Evolutionary conservation across 2,329 filamentous ascomycete species (phyloP), one percentile per base, ranked within the genome.

Genomic region (Cryphonectria japonica): DNA sequence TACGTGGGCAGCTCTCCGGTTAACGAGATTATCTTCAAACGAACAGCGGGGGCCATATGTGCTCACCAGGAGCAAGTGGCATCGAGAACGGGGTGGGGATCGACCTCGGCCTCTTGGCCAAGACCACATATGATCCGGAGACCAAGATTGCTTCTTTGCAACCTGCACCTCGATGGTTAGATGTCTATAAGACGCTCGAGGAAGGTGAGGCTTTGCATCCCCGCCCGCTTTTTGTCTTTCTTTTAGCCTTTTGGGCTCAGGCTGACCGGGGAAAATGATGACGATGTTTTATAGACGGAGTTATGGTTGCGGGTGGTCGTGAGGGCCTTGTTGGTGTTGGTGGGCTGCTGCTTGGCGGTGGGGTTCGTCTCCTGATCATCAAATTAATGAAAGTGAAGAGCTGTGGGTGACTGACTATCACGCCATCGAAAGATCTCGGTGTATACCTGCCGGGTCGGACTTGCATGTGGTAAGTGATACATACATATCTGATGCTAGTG

Each of bases 151-250:
- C 67, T 14, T 65, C 37, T n/a, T 34, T 69, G 11, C 60, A 9
- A 6, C 67, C 67, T 34, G 29, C 61, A 11, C 39, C 67, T 9
- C 34, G 67, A 4, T 65, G 61, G 61, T 37, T 22, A n/a, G 61
- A 69, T 59, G 67, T 69, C 34, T 69, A 69, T 19, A n/a, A 37
- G 16, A 29, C 52, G 8, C 60, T 69, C 16, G 67, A 65, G 19
- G 59, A 69, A 37, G 29, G 61, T 69, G n/a, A 57, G 57, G 19
- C 2, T n/a, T 22, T 29, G 39, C 2, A 9, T n/a, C 2, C 41
- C 41, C n/a, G 22, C 8, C 46, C 22, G 9, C 46, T n/a, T 50
- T 6, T 50, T 7, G 22, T 39, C 37, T 39, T 39, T 11, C 11
- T 1, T 39, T 39, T 13, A 2, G 8, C 22, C 0, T n/a, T 50